phyloP scores from a whole-genome alignment of 2,329 filamentous ascomycete genomes.

The Alternaria angustiovoidea region DNA sequence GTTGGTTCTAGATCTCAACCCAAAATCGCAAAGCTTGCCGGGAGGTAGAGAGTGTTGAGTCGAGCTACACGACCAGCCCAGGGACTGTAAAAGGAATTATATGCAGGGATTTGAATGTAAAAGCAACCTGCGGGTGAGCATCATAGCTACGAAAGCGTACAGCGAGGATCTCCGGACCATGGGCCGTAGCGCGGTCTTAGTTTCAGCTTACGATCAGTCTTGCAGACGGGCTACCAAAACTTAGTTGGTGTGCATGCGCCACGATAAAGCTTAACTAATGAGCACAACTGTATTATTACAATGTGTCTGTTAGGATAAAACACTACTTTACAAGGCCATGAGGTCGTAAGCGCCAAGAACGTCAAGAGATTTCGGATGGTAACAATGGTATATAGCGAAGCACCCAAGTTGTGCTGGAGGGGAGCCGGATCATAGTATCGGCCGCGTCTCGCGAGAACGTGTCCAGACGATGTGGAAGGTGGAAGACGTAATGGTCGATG shows the following conservation, averaged over 20 bases:
- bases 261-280: neutral
- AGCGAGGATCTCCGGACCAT: constrained; percentile 8
- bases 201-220: neutral
- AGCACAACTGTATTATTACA: neutral
- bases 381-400: constrained; percentile 1
- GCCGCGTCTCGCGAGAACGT: neutral
- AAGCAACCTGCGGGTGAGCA: neutral
- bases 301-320: neutral
- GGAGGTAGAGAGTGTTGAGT: neutral
- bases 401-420: neutral
- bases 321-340: neutral
- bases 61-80: neutral
- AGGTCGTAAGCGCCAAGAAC: neutral
- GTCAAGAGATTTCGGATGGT: neutral
- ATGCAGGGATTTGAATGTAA: neutral
- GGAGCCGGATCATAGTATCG: neutral
- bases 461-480: neutral
- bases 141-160: constrained; percentile 11
- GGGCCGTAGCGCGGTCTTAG: neutral
- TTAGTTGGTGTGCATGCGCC: neutral
- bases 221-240: neutral
- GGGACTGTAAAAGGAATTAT: neutral
- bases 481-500: constrained; percentile 4
- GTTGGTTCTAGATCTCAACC: neutral
- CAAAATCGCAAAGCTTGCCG: neutral